Evolutionary conservation across 495 filamentous ascomycete species (phyloP).

Genomic region (Penicillium coprophilum): DNA sequence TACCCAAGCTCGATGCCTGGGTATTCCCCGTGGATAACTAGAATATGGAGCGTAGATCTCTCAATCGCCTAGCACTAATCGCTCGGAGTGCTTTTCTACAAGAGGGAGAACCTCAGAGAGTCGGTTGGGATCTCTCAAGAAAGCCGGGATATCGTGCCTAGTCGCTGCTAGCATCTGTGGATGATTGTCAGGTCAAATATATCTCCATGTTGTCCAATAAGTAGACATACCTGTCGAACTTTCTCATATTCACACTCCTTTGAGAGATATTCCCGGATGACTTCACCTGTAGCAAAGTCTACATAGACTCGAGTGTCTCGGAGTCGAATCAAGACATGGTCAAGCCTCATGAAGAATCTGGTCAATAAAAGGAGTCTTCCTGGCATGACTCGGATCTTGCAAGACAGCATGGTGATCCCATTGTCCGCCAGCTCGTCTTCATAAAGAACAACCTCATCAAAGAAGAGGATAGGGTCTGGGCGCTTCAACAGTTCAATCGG

Average conservation of each 20-base stretch:
- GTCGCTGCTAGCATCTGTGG: slow-evolving; percentile 64
- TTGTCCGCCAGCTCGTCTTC: slow-evolving; percentile 98
- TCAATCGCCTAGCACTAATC: slow-evolving; percentile 30
- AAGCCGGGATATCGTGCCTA: slow-evolving; percentile 72
- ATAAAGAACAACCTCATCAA: slow-evolving; percentile 91
- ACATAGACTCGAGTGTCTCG: slow-evolving; percentile 90
- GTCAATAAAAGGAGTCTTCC: slow-evolving; percentile 76
- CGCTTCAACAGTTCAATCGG: slow-evolving; percentile 80
- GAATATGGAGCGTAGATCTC: background rate
- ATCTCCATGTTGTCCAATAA: background rate
- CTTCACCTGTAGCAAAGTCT: slow-evolving; percentile 77
- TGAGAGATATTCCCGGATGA: slow-evolving; percentile 85
- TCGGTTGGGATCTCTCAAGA: slow-evolving; percentile 80
- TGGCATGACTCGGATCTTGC: slow-evolving; percentile 91
- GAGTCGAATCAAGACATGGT: slow-evolving; percentile 82
- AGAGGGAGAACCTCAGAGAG: slow-evolving; percentile 71
- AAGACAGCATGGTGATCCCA: slow-evolving; percentile 81
- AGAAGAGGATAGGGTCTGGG: slow-evolving; percentile 90
- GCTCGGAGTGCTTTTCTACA: slow-evolving; percentile 58
- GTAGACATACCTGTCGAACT: slow-evolving; percentile 63
- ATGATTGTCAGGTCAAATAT: slow-evolving; percentile 16
- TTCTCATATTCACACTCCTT: slow-evolving; percentile 76
- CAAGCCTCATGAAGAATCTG: slow-evolving; percentile 90
- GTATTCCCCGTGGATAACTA: background rate
- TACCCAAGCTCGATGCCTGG: background rate